These are phyloP conservation scores for Dichotomocladium elegans DNA, from an alignment of 371 early-diverging fungal genomes.

Conservation along the genomic window DNA sequence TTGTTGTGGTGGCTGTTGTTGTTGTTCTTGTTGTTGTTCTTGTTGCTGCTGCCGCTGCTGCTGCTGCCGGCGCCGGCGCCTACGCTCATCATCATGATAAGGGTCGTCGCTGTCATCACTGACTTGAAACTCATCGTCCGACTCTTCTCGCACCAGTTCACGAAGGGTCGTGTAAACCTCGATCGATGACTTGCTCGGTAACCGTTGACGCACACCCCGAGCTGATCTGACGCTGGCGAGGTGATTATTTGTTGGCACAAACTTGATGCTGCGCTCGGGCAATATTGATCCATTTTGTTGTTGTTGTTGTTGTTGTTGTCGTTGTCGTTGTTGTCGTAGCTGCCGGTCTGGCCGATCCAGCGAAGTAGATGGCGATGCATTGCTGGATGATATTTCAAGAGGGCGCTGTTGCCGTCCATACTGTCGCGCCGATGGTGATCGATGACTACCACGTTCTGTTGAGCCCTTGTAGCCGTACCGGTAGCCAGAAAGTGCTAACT, in stretches of 20 bases:
- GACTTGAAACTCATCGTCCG: conserved; percentile 50
- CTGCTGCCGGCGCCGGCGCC: background rate
- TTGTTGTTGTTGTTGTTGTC: background rate
- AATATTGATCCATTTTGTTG: background rate
- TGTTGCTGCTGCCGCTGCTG: background rate
- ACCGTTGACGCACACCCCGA: conserved; percentile 27
- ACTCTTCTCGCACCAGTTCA: conserved; percentile 53
- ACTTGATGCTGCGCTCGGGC: conserved; percentile 2
- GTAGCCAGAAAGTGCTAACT: conserved; percentile 17
- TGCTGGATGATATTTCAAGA: background rate
- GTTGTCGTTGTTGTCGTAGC: background rate
- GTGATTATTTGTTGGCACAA: background rate
- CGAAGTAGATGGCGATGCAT: background rate
- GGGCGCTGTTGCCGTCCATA: background rate
- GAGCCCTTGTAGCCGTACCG: conserved; percentile 21
- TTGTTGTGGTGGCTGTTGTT: background rate
- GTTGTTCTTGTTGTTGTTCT: background rate
- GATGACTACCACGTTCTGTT: conserved; percentile 11
- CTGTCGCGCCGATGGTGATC: background rate
- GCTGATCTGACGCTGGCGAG: background rate
- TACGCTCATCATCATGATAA: conserved; percentile 6
- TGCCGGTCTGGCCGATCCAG: background rate
- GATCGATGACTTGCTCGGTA: conserved; percentile 46
- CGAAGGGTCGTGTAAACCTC: conserved; percentile 59
- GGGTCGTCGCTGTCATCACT: conserved; percentile 32